Evolutionary conservation across 352 stramenopile genomes (phyloP), one percentile per base, ranked within the genome.

Genomic region (Phytophthora ohioensis): DNA sequence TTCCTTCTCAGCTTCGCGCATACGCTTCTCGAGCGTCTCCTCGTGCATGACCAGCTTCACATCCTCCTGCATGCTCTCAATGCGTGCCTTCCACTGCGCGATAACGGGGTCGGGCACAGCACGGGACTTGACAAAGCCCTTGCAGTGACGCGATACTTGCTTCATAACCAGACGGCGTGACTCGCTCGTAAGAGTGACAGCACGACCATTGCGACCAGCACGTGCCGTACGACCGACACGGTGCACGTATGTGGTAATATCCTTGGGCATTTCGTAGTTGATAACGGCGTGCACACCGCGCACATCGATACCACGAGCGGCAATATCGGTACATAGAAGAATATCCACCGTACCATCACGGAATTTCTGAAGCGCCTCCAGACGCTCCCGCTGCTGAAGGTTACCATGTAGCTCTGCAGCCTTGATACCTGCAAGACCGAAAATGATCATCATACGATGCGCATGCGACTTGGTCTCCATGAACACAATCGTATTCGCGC

Each of bases 191-290:
- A 97, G 87, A 51, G 92, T 97, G 49, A 98, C 91, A 1, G 91
- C 88, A 67, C 87, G 87, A 61, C 89, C 88, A 59, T 97, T 97
- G 69, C 97, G 94, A 13, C 98, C 98, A 17, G 98, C 97, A 85
- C 98, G 94, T 39, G 98, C 98, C 35, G 98, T 99, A 73, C 98
- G 92, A 41, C 98, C 98, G 51, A 99, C 98, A 57, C 98, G 91
- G 82, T 99, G 98, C 21, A 99, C 97, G 75, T 99, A 99, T 1
- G 96, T 99, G 39, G 94, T 97, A 11, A 99, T 89, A 64, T 99
- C 91, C 72, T 98, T 96, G 1, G 98, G 98, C 97, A 99, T 99
- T 76, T 99, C 98, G 83, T 99, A 99, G 84, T 99, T 99, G 76
- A 99, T 98, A 4, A 99, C 98, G 17, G 95, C 95, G 68, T 99